Conservation (phyloP, 768 basidiomycete genomes). For the Melanogaster broomeanus region DNA sequence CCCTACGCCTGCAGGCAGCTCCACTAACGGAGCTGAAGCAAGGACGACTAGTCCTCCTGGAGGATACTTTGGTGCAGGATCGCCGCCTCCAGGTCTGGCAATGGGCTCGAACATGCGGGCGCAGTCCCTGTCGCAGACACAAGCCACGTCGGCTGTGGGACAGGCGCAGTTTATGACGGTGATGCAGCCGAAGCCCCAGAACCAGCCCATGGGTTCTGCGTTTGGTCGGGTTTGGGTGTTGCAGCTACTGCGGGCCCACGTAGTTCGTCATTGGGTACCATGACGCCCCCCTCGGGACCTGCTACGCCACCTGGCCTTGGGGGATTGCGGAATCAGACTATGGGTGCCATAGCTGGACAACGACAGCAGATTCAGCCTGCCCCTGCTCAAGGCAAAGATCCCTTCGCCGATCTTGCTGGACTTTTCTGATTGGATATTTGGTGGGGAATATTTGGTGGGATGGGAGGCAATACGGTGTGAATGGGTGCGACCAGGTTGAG, state of each 20-base stretch:
- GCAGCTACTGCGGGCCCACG: background rate
- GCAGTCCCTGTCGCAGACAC: conserved; percentile 1
- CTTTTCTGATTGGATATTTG: conserved; percentile 51
- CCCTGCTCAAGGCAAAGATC: conserved; percentile 58
- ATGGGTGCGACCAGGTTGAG: background rate
- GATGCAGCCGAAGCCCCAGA: conserved; percentile 20
- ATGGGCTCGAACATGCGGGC: conserved; percentile 6
- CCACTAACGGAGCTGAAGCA: conserved; percentile 10
- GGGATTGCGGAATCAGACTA: conserved; percentile 2
- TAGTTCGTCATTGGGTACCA: conserved; percentile 8
- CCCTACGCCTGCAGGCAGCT: conserved; percentile 27
- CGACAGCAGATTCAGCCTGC: conserved; percentile 25
- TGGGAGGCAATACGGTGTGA: background rate
- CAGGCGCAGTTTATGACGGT: conserved; percentile 10
- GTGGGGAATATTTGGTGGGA: too few relatives aligned
- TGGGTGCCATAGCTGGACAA: conserved; percentile 11
- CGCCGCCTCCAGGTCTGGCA: conserved; percentile 1
- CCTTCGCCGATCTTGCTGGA: conserved; percentile 81
- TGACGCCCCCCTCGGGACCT: conserved; percentile 13
- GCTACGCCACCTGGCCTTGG: conserved; percentile 11
- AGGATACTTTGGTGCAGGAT: conserved; percentile 1
- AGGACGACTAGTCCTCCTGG: conserved; percentile 16
- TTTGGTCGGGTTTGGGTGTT: background rate
- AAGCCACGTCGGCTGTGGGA: background rate
- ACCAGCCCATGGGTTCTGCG: background rate